phyloP scores from a whole-genome alignment of 257 asterid species.

The Jaltomata sinuosa region DNA sequence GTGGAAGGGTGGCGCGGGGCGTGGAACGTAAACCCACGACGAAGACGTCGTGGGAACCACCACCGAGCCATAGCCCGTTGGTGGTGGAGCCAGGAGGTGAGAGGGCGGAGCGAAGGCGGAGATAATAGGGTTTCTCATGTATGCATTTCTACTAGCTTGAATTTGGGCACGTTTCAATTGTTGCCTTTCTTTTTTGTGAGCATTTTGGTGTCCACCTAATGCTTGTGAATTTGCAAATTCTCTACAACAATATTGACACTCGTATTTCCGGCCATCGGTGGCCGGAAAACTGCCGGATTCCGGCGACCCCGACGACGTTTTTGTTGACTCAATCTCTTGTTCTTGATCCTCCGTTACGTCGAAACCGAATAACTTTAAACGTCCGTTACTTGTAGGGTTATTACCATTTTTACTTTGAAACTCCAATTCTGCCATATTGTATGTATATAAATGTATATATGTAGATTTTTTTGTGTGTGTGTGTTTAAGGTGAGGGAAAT shows the following conservation, averaged over 20 bases:
- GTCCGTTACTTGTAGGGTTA: slow-evolving; percentile 20
- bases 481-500: background rate
- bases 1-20: slow-evolving; percentile 60
- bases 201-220: slow-evolving; percentile 93
- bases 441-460: background rate
- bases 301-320: slow-evolving; percentile 32
- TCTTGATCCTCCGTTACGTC: slow-evolving; percentile 46
- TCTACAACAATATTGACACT: slow-evolving; percentile 95
- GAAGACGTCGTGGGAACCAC: slow-evolving; percentile 28
- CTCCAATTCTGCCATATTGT: slow-evolving; percentile 57
- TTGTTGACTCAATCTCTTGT: slow-evolving; percentile 32
- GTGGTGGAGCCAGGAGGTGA: slow-evolving; percentile 62
- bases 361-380: slow-evolving; percentile 82
- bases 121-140: slow-evolving; percentile 82
- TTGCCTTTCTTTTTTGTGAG: slow-evolving; percentile 92
- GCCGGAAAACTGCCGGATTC: slow-evolving; percentile 31
- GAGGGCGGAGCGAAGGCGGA: slow-evolving; percentile 82
- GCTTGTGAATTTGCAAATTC: slow-evolving; percentile 97
- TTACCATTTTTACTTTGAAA: slow-evolving; percentile 38
- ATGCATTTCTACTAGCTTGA: slow-evolving; percentile 79
- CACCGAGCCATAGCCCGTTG: too few relatives aligned
- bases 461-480: background rate
- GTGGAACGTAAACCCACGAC: slow-evolving; percentile 72
- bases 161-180: slow-evolving; percentile 87
- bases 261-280: slow-evolving; percentile 74